Conservation (phyloP, 2,329 filamentous ascomycete genomes). For the Apiospora saccharicola region DNA sequence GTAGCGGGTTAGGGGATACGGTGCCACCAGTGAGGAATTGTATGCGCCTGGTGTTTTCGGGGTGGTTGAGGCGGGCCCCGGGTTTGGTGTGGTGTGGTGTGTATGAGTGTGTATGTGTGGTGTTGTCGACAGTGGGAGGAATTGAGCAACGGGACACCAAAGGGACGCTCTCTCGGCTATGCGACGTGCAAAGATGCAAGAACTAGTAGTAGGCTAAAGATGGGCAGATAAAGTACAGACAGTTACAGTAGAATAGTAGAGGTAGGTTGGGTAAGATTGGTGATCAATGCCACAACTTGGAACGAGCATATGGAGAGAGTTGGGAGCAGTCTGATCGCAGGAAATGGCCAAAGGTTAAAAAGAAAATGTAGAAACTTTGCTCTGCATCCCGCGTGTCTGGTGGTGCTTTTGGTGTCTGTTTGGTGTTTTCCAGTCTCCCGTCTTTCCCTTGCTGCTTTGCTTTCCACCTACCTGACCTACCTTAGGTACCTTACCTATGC, state of each 20-base stretch:
- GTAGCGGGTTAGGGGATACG: neutral
- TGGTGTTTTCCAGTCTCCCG: conserved; percentile 21
- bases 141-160: conserved; percentile 1
- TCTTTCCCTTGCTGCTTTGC: conserved; percentile 23
- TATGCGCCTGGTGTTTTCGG: conserved; percentile 1
- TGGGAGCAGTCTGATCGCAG: conserved; percentile 20
- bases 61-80: neutral
- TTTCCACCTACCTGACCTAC: neutral
- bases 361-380: conserved; percentile 22
- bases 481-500: neutral
- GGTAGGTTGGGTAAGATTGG: conserved; percentile 1
- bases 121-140: neutral
- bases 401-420: conserved; percentile 23
- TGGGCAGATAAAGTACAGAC: neutral
- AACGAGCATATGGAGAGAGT: neutral
- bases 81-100: neutral
- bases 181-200: neutral
- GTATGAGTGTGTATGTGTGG: neutral
- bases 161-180: neutral
- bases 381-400: conserved; percentile 22
- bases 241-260: neutral
- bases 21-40: conserved; percentile 4
- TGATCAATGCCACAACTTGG: neutral
- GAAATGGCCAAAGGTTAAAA: conserved; percentile 22
- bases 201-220: neutral